Evolutionary conservation across 305 asterid species (phyloP), one percentile per base, ranked within the genome.

Genomic region (Nicotiana rustica): DNA sequence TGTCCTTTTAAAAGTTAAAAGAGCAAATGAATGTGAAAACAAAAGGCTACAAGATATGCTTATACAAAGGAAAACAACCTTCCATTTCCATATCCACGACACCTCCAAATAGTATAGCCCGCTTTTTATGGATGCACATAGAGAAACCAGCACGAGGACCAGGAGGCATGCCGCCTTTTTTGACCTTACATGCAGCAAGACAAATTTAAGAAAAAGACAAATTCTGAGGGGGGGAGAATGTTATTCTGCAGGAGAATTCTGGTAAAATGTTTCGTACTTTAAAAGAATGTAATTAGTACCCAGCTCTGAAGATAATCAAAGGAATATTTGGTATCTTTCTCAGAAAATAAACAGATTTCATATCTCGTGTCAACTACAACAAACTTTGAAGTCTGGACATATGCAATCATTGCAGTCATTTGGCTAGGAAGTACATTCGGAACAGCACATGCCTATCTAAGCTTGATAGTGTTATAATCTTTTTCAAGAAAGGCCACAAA

Each of bases 111-210:
- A 96, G 93, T 88, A 96, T 82, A 33, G 98, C 98, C 85, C 99
- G 88, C 90, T 93, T 92, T 90, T 96, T 96, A 88, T 94, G 97
- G 77, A 94, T 93, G 83, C 97, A 91, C 95, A 96, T 86, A 17
- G 98, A 90, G 93, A 96, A 96, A 76, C 98, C 97, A 85, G 99
- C 98, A 88, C 98, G 98, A 83, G 97, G 93, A 60, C 98, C 99
- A 68, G 99, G 98, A 64, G 97, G 98, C 97, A 96, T 93, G 87
- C 99, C 99, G 80, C 92, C 89, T 89, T 90, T 96, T 89, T 96
- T 96, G 77, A 93, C 98, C 98, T 96, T 84, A 84, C 70, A 84
- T 70, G 83, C 41, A 78, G 62, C 41, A 66, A 56, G 47, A 75
- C 47, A 75, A 49, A 8, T 52, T 75, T 52, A 75, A 29, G 31